Base-by-base conservation (phyloP, 2,329 filamentous ascomycete genomes). In the Fusarium haematococcum region DNA sequence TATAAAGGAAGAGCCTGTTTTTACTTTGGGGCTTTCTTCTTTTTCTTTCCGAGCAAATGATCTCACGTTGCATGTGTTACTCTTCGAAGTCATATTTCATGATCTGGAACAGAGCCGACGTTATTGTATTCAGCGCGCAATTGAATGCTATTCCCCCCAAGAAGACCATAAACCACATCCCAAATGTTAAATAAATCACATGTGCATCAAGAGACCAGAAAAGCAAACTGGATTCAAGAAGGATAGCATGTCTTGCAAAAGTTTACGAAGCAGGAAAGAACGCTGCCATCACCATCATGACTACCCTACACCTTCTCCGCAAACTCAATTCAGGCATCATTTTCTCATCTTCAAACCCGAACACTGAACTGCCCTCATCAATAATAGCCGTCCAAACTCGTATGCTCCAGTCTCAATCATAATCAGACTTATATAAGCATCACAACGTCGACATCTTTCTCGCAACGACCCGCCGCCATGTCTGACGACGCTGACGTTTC, bases 401-500 rank as follows among this genome's bases (percentile, higher is more conserved):
- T 27, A n/a, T 16, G 10, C 14, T 37, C 3, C 32, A 25, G 18
- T 57, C 32, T 57, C 8, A 16, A 10, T 37, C 18, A 18, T 4
- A 23, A 5, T 3, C 32, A 32, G 35, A 43, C 25, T 32, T 60
- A 10, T 18, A 41, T 32, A 39, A 43, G 10, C 14, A 27, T 37
- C 18, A 13, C n/a, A 30, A 43, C 16, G 2, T 8, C 33, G 30
- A 35, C 13, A 32, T 39, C 41, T 20, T 32, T 14, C n/a, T 27
- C 32, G 13, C 6, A 39, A 32, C 23, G 30, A 11, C 27, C 37
- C 39, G 27, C 37, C 27, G 25, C 32, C 58, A 81, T 81, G 79
- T 58, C 71, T 33, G 57, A 67, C 35, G 77, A 75, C 48, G 76
- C 74, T 58, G 75, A 81, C 58, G 76, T 82, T 41, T 66, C 79